These are phyloP conservation scores for Pelagomonas calceolata DNA, from an alignment of 108 stramenopile species.

Conservation along the genomic window DNA sequence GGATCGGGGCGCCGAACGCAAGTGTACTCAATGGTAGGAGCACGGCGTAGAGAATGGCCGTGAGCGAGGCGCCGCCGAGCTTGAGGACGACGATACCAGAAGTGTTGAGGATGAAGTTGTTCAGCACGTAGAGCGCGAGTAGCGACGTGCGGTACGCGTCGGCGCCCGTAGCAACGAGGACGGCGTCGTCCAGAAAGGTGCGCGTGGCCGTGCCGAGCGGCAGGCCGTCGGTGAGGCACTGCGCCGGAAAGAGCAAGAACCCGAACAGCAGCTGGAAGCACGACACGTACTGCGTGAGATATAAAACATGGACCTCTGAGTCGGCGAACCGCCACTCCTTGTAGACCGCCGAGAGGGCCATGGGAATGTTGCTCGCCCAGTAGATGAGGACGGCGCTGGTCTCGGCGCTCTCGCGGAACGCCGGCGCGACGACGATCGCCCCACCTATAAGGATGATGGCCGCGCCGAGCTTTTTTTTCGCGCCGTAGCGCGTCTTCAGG, in stretches of 20 bases:
- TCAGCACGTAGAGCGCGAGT: background rate
- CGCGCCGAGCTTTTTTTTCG: constrained; percentile 5
- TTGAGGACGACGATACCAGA: constrained; percentile 8
- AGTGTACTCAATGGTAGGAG: constrained; percentile 12
- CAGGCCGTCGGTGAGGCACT: constrained; percentile 6
- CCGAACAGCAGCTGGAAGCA: constrained; percentile 14
- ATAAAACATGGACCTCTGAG: constrained; percentile 9
- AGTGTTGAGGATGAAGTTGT: constrained; percentile 14
- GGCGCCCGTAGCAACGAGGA: no score
- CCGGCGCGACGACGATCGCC: constrained; percentile 1
- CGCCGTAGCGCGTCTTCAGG: constrained; percentile 5
- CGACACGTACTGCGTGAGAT: constrained; percentile 18
- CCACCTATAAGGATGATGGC: constrained; percentile 11
- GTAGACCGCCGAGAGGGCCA: constrained; percentile 13
- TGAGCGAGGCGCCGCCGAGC: constrained; percentile 10
- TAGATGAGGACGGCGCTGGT: constrained; percentile 6
- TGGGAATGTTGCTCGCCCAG: constrained; percentile 4
- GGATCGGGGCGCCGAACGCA: constrained; percentile 4
- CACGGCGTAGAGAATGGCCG: constrained; percentile 11
- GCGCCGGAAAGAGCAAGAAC: constrained; percentile 2
- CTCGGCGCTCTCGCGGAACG: background rate
- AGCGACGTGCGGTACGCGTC: no score
- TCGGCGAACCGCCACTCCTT: constrained; percentile 16
- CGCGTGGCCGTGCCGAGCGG: background rate
- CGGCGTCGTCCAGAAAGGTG: background rate